Conservation (phyloP, 306 rosid genomes). For the Benincasa hispida region DNA sequence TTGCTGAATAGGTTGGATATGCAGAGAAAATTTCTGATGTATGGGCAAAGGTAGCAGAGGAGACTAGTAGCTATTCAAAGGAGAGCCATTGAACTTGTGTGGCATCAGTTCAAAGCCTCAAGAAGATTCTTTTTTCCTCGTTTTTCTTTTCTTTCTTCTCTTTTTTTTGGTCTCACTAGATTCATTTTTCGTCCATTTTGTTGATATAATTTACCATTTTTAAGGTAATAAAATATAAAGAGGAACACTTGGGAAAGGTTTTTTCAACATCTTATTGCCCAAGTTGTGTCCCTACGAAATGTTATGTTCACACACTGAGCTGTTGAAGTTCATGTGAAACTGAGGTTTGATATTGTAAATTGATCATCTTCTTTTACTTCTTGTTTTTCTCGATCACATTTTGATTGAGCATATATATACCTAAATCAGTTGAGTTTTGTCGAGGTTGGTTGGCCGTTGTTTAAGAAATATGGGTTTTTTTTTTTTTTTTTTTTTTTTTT, state of each 20-base stretch:
- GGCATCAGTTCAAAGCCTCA: conserved; percentile 17
- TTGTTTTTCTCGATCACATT: neutral
- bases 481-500: no score
- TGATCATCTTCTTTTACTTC: neutral
- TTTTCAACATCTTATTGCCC: conserved; percentile 8
- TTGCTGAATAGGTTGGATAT: conserved; percentile 55
- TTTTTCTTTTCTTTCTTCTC: neutral
- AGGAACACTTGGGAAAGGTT: neutral
- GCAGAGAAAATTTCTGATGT: conserved; percentile 86
- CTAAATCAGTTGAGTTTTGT: no score
- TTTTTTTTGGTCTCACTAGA: neutral
- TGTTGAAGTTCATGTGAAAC: neutral
- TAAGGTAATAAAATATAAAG: conserved; percentile 5
- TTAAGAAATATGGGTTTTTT: no score
- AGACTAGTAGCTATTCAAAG: conserved; percentile 43
- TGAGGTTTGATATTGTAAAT: conserved; percentile 3
- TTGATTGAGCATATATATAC: no score
- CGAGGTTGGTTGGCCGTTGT: no score
- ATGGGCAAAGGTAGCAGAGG: conserved; percentile 86
- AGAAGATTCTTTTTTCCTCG: neutral
- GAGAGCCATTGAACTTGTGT: conserved; percentile 37
- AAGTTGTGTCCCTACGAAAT: neutral
- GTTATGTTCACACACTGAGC: neutral
- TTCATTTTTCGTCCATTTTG: neutral
- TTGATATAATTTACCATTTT: neutral